Base-by-base conservation (phyloP, 1,139 yeast genomes). In the Geotrichum restrictum region DNA sequence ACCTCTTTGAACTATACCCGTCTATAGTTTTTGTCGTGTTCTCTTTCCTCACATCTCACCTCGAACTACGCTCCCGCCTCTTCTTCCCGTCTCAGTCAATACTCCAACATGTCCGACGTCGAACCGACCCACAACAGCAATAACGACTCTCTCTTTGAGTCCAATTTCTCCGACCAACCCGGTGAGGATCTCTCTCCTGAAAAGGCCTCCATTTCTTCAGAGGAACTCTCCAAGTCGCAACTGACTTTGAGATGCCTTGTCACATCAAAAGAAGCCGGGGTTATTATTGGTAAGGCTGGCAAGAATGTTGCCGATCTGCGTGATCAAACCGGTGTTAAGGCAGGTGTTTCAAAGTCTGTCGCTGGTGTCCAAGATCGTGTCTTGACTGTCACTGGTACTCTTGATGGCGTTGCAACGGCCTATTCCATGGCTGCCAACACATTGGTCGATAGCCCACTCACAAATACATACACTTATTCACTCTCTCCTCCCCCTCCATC, bases 281-380 rank as follows among this genome's bases (percentile, higher is more conserved):
- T 91, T 58, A 81, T 89, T 58, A 89, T 89, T 63, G 97, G 97
- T 45, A 87, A 86, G 63, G 85, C 82, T 60, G 97, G 97, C 45
- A 76, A 79, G 55, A 87, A 85, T 51, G 89, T 89, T 57, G 87
- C 91, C 54, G 79, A 81, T 36, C 81, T 89, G 51, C 77, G 96
- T 60, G 89, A 81, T 47, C 80, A 79, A 58, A 87, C 94, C 41
- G 80, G 80, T 55, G 91, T 93, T 57, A 87, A 85, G 67, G 96
- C 96, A 4, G 96, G 95, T 19, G 89, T 89, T 49, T 85, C 95
- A 27, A 85, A 85, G 63, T 83, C 88, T 46, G 81, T 83, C 44
- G 83, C 83, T 16, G 95, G 95, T 16, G 84, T 91, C 51, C 85
- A 85, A 48, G 96, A 89, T 66, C 77, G 97, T 59, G 86, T 89